Conservation (phyloP, 2,329 filamentous ascomycete species). For the Alternaria ventricosa region DNA sequence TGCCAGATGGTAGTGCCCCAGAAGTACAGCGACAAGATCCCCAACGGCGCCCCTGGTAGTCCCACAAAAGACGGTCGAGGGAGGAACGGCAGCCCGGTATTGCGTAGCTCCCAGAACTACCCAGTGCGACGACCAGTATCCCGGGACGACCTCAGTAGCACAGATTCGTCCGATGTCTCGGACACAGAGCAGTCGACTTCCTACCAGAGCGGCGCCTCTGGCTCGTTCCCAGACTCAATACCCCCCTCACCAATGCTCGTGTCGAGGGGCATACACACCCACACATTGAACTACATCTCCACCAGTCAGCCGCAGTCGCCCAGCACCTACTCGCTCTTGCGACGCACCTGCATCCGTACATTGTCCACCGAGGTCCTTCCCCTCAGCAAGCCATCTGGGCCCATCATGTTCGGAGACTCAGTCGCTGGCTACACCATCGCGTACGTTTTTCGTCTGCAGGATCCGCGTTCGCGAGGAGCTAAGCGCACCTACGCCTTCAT, state of each 20-base stretch:
- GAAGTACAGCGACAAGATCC: slow-evolving; percentile 60
- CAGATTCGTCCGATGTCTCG: slow-evolving; percentile 45
- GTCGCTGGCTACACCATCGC: slow-evolving; percentile 65
- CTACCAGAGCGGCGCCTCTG: slow-evolving; percentile 40
- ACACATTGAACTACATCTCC: slow-evolving; percentile 65
- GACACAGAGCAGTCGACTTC: slow-evolving; percentile 49
- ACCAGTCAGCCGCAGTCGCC: slow-evolving; percentile 62
- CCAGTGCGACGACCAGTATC: slow-evolving; percentile 54
- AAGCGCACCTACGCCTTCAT: slow-evolving; percentile 64
- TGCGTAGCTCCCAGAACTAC: slow-evolving; percentile 62
- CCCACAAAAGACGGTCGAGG: slow-evolving; percentile 57
- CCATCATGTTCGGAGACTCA: slow-evolving; percentile 64
- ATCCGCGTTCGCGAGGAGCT: slow-evolving; percentile 64
- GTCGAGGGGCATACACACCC: slow-evolving; percentile 54
- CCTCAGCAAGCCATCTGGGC: slow-evolving; percentile 62
- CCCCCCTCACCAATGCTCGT: slow-evolving; percentile 54
- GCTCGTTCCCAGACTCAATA: slow-evolving; percentile 41
- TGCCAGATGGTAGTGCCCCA: slow-evolving; percentile 63
- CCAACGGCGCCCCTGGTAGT: slow-evolving; percentile 60
- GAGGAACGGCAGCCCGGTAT: slow-evolving; percentile 60
- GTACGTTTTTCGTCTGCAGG: slow-evolving; percentile 65
- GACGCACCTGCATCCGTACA: slow-evolving; percentile 64
- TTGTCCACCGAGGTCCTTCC: slow-evolving; percentile 64
- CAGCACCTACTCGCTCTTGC: slow-evolving; percentile 61
- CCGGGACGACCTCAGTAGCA: slow-evolving; percentile 41